These are phyloP conservation scores for Chaetomiaceae sp. DNA, from an alignment of 2,329 filamentous ascomycete genomes.

Conservation along the genomic window DNA sequence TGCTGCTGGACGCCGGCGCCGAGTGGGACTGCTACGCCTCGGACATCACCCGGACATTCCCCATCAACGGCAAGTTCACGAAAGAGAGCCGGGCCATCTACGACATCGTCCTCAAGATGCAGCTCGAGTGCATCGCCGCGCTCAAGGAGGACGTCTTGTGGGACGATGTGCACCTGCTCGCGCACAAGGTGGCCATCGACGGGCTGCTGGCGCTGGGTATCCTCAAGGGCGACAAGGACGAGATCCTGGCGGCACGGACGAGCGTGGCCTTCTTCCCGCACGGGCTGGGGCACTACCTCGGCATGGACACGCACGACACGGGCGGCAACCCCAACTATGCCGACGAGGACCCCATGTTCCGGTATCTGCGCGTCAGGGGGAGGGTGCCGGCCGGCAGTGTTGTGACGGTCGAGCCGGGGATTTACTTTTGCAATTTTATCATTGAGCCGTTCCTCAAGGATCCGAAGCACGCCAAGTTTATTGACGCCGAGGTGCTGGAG, in stretches of 20 bases:
- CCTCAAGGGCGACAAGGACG: conserved; percentile 61
- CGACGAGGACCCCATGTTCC: conserved; percentile 80
- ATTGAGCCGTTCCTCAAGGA: conserved; percentile 75
- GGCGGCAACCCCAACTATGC: conserved; percentile 72
- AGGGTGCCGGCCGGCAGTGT: conserved; percentile 72
- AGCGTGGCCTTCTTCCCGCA: conserved; percentile 90
- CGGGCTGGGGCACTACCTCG: conserved; percentile 84
- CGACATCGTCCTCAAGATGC: conserved; percentile 82
- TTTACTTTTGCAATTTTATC: conserved; percentile 90
- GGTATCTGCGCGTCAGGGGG: conserved; percentile 77
- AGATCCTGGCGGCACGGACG: conserved; percentile 73
- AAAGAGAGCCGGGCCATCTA: conserved; percentile 71
- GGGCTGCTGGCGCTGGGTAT: conserved; percentile 75
- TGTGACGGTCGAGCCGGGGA: conserved; percentile 91
- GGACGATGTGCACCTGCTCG: conserved; percentile 76
- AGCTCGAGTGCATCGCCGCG: conserved; percentile 67
- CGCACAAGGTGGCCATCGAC: conserved; percentile 76
- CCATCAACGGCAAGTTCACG: conserved; percentile 68
- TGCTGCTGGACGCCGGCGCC: conserved; percentile 79
- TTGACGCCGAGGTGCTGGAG: conserved; percentile 67
- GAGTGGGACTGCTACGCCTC: conserved; percentile 71
- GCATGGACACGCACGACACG: conserved; percentile 88
- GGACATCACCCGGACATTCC: conserved; percentile 79
- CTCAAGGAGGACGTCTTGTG: conserved; percentile 72
- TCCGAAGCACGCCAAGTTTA: conserved; percentile 68